These are phyloP conservation scores for Neurospora sp. DNA, from an alignment of 495 filamentous ascomycete species.

Conservation along the genomic window DNA sequence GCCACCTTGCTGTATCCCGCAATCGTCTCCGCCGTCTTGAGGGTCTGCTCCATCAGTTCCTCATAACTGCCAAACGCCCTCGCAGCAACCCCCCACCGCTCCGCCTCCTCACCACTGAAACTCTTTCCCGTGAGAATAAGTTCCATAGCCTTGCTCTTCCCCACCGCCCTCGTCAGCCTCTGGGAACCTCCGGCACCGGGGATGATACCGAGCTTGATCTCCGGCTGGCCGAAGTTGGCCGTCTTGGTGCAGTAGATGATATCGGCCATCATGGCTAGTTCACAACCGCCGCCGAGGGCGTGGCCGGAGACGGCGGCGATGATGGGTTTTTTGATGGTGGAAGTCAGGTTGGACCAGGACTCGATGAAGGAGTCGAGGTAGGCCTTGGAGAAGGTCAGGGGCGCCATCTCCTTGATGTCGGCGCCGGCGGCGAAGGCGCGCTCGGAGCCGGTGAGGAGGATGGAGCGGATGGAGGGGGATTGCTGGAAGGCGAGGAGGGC, in stretches of 20 bases:
- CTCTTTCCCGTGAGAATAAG: constrained; percentile 78
- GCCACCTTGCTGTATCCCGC: constrained; percentile 70
- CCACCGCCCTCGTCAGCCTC: constrained; percentile 75
- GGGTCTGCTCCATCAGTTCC: constrained; percentile 63
- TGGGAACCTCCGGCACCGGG: constrained; percentile 90
- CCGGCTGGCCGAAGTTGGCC: constrained; percentile 90
- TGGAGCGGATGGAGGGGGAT: constrained; percentile 57
- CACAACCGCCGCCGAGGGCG: constrained; percentile 89
- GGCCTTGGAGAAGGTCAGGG: constrained; percentile 74
- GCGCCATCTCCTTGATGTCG: constrained; percentile 98
- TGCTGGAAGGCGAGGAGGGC: constrained; percentile 65
- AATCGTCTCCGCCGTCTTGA: constrained; percentile 82
- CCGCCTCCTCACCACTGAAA: constrained; percentile 73
- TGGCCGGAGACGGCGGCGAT: constrained; percentile 91
- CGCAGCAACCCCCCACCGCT: constrained; percentile 82
- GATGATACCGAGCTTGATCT: constrained; percentile 88
- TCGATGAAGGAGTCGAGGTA: constrained; percentile 88
- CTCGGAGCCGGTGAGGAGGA: constrained; percentile 78
- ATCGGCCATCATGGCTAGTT: constrained; percentile 96
- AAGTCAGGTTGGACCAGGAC: constrained; percentile 77
- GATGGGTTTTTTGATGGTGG: constrained; percentile 76
- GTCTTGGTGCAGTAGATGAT: constrained; percentile 76
- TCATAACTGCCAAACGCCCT: constrained; percentile 72
- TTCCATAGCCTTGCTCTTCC: constrained; percentile 90
- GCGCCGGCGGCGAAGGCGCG: constrained; percentile 93